A percentile compares a stretch with the other conserved stretches of the same genome.
These are phyloP conservation scores for Penicillium psychrosexuale DNA, from an alignment of 2,329 filamentous ascomycete species.

Conservation along the genomic window DNA sequence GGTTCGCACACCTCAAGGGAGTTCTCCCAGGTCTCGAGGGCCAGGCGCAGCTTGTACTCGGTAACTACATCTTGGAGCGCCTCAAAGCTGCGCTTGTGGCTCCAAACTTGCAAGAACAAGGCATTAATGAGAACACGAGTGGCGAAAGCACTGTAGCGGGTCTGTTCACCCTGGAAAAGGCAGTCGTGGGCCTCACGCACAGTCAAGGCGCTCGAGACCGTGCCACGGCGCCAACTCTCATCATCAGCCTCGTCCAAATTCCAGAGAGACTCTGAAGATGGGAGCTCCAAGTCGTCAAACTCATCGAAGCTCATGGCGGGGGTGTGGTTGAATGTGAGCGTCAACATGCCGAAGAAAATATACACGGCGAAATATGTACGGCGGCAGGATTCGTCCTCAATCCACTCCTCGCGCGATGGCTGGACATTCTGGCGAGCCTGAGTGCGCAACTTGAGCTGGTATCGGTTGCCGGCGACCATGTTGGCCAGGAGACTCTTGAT, in stretches of 20 bases:
- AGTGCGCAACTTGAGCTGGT: constrained; percentile 89
- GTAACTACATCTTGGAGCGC: constrained; percentile 95
- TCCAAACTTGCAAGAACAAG: constrained; percentile 97
- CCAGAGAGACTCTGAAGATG: constrained; percentile 92
- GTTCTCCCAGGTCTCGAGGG: constrained; percentile 98
- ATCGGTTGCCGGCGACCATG: constrained; percentile 96
- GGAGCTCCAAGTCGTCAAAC: constrained; percentile 87
- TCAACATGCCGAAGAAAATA: constrained; percentile 95
- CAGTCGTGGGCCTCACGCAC: constrained; percentile 94
- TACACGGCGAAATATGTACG: constrained; percentile 98
- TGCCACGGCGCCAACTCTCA: constrained; percentile 75
- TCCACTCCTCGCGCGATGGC: constrained; percentile 84
- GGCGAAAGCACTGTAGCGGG: constrained; percentile 93
- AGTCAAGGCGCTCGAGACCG: constrained; percentile 69
- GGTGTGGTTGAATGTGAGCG: constrained; percentile 95
- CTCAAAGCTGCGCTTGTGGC: constrained; percentile 97
- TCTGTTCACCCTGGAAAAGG: constrained; percentile 86
- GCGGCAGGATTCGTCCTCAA: constrained; percentile 92
- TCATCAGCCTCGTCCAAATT: constrained; percentile 79
- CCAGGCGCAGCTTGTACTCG: constrained; percentile 94
- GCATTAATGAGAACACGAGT: constrained; percentile 99
- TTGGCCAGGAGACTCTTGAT: constrained; percentile 98
- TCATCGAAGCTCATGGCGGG: constrained; percentile 98
- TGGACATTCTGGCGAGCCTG: constrained; percentile 75
- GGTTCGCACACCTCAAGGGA: constrained; percentile 91